Base-by-base conservation (phyloP, 352 stramenopile species). In the Globisporangium middletonii region DNA sequence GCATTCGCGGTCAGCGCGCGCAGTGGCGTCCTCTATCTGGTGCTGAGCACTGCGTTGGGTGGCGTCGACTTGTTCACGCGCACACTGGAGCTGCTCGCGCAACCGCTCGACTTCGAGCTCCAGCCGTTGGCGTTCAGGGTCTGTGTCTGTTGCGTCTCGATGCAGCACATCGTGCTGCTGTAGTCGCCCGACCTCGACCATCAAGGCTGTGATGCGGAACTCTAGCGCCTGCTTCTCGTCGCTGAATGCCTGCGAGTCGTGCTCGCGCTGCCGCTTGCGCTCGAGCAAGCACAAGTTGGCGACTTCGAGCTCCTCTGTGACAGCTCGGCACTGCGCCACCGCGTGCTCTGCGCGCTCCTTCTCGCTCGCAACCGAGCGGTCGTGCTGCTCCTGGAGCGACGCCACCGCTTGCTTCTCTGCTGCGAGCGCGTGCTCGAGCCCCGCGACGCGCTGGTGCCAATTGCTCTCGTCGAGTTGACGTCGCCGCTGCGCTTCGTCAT, bases 271-370 rank as follows among this genome's bases (percentile, higher is more conserved):
- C 38, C 68, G 72, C 54, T 90, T 89, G 4, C 83, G 64, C 56
- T 92, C 83, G 4, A 74, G 65, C 3, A 92, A 57, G 41, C 83
- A 92, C 28, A 92, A 30, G 47, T 92, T 92, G 2, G 83, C 83
- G 0, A 81, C 77, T 19, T 84, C 73, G 16, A 92, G 69, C 52
- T 92, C 81, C 23, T 77, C 62, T 0, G 63, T 55, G 9, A 89
- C 61, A 5, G 69, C 62, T 23, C 71, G 65, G 18, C 60, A 65
- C 54, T 84, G 75, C 1, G 63, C 61, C 3, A 73, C 53, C 15
- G 72, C 66, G 54, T 92, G 77, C 0, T 41, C 53, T 3, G 73
- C 63, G 19, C 73, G 72, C n/a, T 89, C 83, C 53, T 65, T 46
- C 48, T 78, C 78, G 27, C 69, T 69, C 1, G 26, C 30, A 0